These are phyloP conservation scores for Lepidium campestre DNA, from an alignment of 441 rosid genomes.

Conservation along the genomic window DNA sequence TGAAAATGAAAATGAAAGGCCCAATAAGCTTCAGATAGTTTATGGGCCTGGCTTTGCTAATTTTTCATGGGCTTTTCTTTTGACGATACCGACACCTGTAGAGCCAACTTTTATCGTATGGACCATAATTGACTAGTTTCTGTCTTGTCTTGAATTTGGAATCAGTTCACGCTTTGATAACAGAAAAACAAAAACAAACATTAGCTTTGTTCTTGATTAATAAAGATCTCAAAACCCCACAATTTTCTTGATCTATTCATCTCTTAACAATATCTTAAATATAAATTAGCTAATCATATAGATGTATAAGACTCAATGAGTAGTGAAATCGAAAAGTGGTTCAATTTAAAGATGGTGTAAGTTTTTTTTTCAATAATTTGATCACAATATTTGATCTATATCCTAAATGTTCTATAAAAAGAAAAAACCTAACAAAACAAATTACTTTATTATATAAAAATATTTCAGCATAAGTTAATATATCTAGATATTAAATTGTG, in stretches of 20 bases:
- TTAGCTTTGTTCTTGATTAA: not conserved
- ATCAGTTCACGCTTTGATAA: not conserved
- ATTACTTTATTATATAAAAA: not conserved
- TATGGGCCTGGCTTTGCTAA: no score
- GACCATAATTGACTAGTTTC: no score
- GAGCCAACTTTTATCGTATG: no score
- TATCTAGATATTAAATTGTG: not conserved
- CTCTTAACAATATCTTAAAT: not conserved
- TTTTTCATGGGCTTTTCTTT: no score
- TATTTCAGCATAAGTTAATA: not conserved
- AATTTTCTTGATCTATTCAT: not conserved
- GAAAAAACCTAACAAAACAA: no score
- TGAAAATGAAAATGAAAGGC: not conserved
- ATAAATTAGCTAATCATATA: not conserved
- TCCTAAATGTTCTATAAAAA: no score
- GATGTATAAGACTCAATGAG: slow-evolving; percentile 2
- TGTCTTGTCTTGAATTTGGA: no score
- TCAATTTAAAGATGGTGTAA: slow-evolving; percentile 22
- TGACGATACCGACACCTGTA: no score
- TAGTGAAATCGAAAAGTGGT: slow-evolving; percentile 21
- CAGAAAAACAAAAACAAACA: not conserved
- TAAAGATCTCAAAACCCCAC: not conserved
- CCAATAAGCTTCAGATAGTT: not conserved
- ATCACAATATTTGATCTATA: no score
- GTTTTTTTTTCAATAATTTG: no score